phyloP scores from a whole-genome alignment of 2,329 filamentous ascomycete species.

The Fusarium sp. region DNA sequence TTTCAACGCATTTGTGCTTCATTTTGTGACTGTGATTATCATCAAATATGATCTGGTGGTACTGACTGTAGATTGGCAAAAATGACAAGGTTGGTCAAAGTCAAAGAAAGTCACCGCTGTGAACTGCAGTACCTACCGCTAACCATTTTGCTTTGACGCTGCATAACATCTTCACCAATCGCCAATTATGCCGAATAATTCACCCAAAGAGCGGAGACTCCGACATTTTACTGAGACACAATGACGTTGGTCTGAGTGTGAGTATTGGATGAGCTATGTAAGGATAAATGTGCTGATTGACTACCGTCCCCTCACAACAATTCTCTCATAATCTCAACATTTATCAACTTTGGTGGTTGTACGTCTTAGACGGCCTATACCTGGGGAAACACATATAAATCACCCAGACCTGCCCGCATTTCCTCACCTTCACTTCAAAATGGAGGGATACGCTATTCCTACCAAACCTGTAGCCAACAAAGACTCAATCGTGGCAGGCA shows the following conservation, averaged over 20 bases:
- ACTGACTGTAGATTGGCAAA: background rate
- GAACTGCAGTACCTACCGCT: background rate
- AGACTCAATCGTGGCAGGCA: slow-evolving; percentile 32
- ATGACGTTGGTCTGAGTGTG: slow-evolving; percentile 21
- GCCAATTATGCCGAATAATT: slow-evolving; percentile 31
- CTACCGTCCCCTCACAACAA: slow-evolving; percentile 17
- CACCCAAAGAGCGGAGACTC: slow-evolving; percentile 31
- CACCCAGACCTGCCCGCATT: background rate
- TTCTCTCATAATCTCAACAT: slow-evolving; percentile 6
- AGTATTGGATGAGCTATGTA: slow-evolving; percentile 2
- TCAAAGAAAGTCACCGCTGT: background rate
- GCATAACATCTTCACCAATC: slow-evolving; percentile 17
- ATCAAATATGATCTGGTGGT: background rate
- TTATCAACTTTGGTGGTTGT: background rate
- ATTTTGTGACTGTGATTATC: background rate
- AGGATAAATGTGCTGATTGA: background rate
- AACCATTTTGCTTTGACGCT: background rate
- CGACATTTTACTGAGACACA: slow-evolving; percentile 16
- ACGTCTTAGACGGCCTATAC: background rate
- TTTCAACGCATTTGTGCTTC: background rate
- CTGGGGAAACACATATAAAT: background rate
- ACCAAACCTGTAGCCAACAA: slow-evolving; percentile 34
- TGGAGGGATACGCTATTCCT: slow-evolving; percentile 38
- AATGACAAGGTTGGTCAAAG: background rate
- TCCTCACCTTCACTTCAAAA: slow-evolving; percentile 5